These are phyloP conservation scores for Nyctanthes arbortristis DNA, from an alignment of 257 asterid genomes.

Conservation along the genomic window DNA sequence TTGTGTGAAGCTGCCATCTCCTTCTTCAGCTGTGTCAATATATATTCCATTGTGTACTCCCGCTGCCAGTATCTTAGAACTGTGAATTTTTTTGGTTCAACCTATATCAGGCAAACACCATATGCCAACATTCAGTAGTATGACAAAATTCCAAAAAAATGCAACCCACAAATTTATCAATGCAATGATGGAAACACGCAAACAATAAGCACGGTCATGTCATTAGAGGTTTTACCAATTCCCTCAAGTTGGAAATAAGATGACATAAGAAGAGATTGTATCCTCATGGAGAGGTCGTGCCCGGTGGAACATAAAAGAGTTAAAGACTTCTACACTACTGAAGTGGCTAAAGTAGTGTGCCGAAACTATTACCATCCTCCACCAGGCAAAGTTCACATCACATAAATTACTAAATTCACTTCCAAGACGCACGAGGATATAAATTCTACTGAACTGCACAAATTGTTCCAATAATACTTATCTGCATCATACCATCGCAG, in stretches of 20 bases:
- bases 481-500: not conserved
- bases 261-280: no score
- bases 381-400: not conserved
- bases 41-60: constrained; percentile 54
- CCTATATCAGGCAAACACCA: constrained; percentile 28
- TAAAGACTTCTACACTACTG: not conserved
- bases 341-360: not conserved
- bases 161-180: not conserved
- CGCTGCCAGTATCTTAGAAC: constrained; percentile 49
- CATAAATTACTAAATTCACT: not conserved
- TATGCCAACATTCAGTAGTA: not conserved
- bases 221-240: not conserved
- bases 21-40: constrained; percentile 49
- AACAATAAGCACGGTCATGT: not conserved
- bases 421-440: not conserved
- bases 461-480: not conserved
- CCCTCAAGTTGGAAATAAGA: not conserved
- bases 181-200: not conserved
- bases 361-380: not conserved
- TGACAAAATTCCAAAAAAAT: not conserved
- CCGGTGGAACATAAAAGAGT: not conserved
- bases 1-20: constrained; percentile 55
- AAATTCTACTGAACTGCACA: not conserved
- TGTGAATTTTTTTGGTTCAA: constrained; percentile 45
- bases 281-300: not conserved